Evolutionary conservation across 257 asterid genomes (phyloP).

Genomic region (Penstemon davidsonii): DNA sequence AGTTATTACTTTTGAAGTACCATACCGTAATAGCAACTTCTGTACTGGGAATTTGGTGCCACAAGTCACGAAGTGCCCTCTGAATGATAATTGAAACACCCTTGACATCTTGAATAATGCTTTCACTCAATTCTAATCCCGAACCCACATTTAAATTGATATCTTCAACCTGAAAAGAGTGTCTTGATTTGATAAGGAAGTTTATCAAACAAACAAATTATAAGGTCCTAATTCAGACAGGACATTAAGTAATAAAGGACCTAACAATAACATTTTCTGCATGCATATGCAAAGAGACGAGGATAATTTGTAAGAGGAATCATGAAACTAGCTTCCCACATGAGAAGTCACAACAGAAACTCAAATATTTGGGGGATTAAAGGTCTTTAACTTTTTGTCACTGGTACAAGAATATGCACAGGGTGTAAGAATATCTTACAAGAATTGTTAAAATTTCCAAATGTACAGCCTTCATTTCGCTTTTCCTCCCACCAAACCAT

Average conservation of each 20-base stretch:
- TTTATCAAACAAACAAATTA: conserved; percentile 14
- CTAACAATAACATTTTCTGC: conserved; percentile 11
- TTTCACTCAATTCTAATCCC: conserved; percentile 83
- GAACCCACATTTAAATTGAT: conserved; percentile 90
- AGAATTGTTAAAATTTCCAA: conserved; percentile 68
- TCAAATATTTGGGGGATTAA: conserved; percentile 12
- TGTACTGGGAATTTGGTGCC: conserved; percentile 69
- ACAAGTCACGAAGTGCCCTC: conserved; percentile 87
- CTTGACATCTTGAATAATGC: conserved; percentile 81
- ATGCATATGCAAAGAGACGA: conserved; percentile 6
- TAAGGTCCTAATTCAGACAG: not conserved
- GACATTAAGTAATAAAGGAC: not conserved
- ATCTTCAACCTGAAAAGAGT: conserved; percentile 73
- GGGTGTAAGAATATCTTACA: conserved; percentile 51
- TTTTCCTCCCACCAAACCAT: conserved; percentile 76
- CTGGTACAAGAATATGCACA: conserved; percentile 27
- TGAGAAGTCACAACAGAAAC: conserved; percentile 4
- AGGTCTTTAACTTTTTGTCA: conserved; percentile 2
- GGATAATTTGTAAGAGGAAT: not conserved
- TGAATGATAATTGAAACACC: conserved; percentile 73
- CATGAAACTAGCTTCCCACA: not conserved
- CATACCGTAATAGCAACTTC: conserved; percentile 82
- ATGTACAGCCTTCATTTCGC: conserved; percentile 78
- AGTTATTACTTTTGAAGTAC: conserved; percentile 16
- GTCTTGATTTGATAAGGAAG: conserved; percentile 10